phyloP scores from a whole-genome alignment of 768 basidiomycete genomes.

The Suillus clintonianus region DNA sequence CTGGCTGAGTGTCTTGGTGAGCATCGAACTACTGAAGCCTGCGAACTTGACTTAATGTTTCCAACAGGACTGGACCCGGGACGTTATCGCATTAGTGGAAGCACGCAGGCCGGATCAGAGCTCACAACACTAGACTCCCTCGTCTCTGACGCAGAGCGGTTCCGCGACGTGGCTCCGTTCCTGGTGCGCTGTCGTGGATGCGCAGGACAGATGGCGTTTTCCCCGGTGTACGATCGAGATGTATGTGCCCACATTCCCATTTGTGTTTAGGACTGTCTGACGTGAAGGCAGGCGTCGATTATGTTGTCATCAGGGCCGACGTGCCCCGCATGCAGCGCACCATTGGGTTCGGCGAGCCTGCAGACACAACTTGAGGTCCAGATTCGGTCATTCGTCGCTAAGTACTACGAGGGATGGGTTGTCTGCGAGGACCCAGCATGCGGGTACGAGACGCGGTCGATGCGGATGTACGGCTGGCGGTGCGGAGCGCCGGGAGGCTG shows the following conservation, averaged over 20 bases:
- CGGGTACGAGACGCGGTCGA: slow-evolving; percentile 82
- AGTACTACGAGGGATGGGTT: slow-evolving; percentile 89
- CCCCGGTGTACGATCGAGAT: slow-evolving; percentile 58
- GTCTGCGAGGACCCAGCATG: slow-evolving; percentile 88
- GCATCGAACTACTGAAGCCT: slow-evolving; percentile 19
- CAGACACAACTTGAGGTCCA: slow-evolving; percentile 86
- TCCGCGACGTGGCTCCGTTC: slow-evolving; percentile 74
- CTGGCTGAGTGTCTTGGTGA: slow-evolving; percentile 94
- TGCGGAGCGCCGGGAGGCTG: slow-evolving; percentile 54
- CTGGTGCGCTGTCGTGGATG: slow-evolving; percentile 79
- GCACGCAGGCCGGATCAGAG: slow-evolving; percentile 53
- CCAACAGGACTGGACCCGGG: slow-evolving; percentile 59
- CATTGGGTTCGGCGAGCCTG: slow-evolving; percentile 60
- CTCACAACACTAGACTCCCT: slow-evolving; percentile 88
- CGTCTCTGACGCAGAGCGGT: slow-evolving; percentile 85
- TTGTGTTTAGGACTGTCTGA: slow-evolving; percentile 3
- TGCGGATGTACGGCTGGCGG: slow-evolving; percentile 87
- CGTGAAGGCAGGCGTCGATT: slow-evolving; percentile 56
- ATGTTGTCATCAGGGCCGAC: slow-evolving; percentile 63
- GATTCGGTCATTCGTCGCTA: slow-evolving; percentile 72
- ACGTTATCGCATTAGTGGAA: slow-evolving; percentile 48
- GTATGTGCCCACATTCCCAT: slow-evolving; percentile 37
- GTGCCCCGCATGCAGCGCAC: slow-evolving; percentile 67
- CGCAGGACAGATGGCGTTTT: slow-evolving; percentile 56
- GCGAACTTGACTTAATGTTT: background rate